phyloP scores from a whole-genome alignment of 495 filamentous ascomycete genomes.

The Penicillium bialowiezense region DNA sequence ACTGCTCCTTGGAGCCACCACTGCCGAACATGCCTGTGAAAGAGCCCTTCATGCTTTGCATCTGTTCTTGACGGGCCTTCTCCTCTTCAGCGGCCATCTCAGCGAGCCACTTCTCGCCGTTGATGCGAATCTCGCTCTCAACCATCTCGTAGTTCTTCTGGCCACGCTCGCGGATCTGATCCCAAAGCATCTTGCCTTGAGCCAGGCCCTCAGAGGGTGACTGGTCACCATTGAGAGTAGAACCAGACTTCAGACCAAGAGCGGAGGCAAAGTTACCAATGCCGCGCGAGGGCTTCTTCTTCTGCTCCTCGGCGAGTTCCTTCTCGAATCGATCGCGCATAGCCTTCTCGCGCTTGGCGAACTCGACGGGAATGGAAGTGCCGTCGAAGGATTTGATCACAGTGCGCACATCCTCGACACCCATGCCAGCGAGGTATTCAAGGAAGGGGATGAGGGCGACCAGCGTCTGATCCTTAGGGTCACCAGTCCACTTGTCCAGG shows the following conservation, averaged over 20 bases:
- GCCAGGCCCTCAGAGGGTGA: slow-evolving; percentile 68
- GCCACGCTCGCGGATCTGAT: slow-evolving; percentile 86
- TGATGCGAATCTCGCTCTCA: slow-evolving; percentile 84
- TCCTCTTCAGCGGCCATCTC: slow-evolving; percentile 85
- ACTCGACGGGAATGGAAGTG: slow-evolving; percentile 80
- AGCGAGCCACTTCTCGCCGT: slow-evolving; percentile 90
- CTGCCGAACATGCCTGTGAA: slow-evolving; percentile 56
- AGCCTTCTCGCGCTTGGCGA: slow-evolving; percentile 80
- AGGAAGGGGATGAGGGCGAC: slow-evolving; percentile 91
- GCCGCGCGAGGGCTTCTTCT: slow-evolving; percentile 55
- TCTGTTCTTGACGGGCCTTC: slow-evolving; percentile 81
- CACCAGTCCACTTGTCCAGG: slow-evolving; percentile 83
- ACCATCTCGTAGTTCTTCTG: slow-evolving; percentile 84
- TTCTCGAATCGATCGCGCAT: slow-evolving; percentile 77
- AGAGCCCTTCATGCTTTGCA: slow-evolving; percentile 78
- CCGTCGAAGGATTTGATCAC: slow-evolving; percentile 87
- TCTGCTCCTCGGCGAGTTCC: slow-evolving; percentile 66
- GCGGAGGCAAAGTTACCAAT: slow-evolving; percentile 62
- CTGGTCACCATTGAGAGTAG: slow-evolving; percentile 62
- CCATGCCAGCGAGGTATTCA: slow-evolving; percentile 94
- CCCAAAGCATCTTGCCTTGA: slow-evolving; percentile 92
- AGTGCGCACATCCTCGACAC: slow-evolving; percentile 75
- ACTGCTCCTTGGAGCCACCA: slow-evolving; percentile 31
- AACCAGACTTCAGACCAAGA: slow-evolving; percentile 67
- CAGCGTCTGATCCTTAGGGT: slow-evolving; percentile 76